Evolutionary conservation across 1,139 yeast species (phyloP), one percentile per base, ranked within the genome.

Genomic region (Pichia sp.): DNA sequence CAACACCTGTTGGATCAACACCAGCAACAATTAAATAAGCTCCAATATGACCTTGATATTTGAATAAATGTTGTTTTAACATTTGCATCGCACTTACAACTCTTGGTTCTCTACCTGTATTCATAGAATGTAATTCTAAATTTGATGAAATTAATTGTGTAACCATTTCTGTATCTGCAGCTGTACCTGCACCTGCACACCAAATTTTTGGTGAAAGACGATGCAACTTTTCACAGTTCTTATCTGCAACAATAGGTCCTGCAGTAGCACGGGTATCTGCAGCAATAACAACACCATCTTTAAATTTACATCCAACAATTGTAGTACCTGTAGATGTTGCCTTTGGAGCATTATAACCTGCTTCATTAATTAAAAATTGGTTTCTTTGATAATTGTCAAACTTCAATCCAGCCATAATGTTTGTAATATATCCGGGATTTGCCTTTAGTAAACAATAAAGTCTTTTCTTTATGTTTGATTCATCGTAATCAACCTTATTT

Each of bases 151-250:
- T 88, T 60, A 91, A 72, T 63, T 87, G 95, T 6, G 98, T 91
- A 23, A 86, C 95, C 85, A 84, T 83, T 62, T 91, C 97, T 10
- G 96, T 91, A 62, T 91, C 98, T n/a, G 98, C 98, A 34, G 98
- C 98, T 16, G 98, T 91, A 63, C 98, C 98, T 4, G 98, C 98
- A 56, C 98, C 98, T 41, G 96, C 96, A 77, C 97, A 91, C 98
- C 98, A 91, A 59, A 91, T 91, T 60, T 75, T 76, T 11, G 98
- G 96, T 3, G 96, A 76, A 54, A 91, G 76, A 56, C 95, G 70
- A 66, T 91, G 98, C 51, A 91, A 72, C 66, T 91, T 91, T 61
- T 89, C 96, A 72, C 97, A 89, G 69, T 91, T 91, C 70, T 91
- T 89, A 67, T 91, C 97, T 14, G 98, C 98, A 27, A 91, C 97